Base-by-base conservation (phyloP, 2,329 filamentous ascomycete genomes). In the Sclerotinia nivalis region DNA sequence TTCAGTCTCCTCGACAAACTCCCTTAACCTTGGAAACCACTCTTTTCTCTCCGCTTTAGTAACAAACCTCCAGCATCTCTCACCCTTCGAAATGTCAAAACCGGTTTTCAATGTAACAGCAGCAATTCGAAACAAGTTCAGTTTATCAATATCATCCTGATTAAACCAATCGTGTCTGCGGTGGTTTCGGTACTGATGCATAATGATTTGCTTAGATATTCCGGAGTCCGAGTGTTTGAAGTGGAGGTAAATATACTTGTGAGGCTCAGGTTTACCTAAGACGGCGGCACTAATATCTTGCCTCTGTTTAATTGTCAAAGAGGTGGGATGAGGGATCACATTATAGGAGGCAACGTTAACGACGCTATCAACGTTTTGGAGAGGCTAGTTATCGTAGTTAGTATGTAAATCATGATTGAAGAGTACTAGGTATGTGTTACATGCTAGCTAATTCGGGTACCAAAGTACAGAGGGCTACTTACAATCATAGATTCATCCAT, bases 141-240 rank as follows among this genome's bases (percentile, higher is more conserved):
- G 34, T 15, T 52, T 52, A 22, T 64, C 31, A 7, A 52, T 64
- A 20, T 64, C 47, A 40, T 20, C 13, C 15, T 52, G 60, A 52
- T 28, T 18, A 25, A 25, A 12, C 60, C 60, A 64, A 22, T 64
- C 9, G 15, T 64, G 60, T 4, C 8, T 7, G 22, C 1, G 2
- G 9, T 37, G 15, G 12, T 22, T 9, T 10, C 5, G 8, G 4
- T 52, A 64, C 8, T n/a, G 47, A 49, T 64, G 60, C 31, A 64
- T 64, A 6, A 64, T 37, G n/a, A 64, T 64, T 12, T 64, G 28
- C 13, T 52, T 37, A 20, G 60, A 52, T 20, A 5, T 50, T 37
- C 1, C 0, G 34, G 1, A 0, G 9, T n/a, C 15, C 13, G 15
- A 15, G 0, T 40, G 13, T 20, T 20, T 20, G 13, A 40, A 64